phyloP scores from a whole-genome alignment of 257 asterid species.

The Scutellaria galericulata region DNA sequence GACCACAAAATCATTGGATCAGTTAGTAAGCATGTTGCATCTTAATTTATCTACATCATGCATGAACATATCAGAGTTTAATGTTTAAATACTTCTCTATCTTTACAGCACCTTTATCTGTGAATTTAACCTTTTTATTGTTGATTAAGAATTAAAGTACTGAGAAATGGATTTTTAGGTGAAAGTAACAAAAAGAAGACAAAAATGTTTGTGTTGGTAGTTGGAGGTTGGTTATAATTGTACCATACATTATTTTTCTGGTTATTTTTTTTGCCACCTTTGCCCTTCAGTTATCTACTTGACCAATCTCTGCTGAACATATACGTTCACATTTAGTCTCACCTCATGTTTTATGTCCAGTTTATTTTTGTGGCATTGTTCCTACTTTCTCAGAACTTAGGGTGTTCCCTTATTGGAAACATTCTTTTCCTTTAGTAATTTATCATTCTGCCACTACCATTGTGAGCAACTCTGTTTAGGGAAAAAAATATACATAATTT shows the following conservation, averaged over 20 bases:
- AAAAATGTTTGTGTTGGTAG: neutral
- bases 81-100: neutral
- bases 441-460: slow-evolving; percentile 13
- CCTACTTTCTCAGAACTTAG: slow-evolving; percentile 17
- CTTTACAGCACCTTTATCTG: neutral
- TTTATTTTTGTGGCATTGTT: slow-evolving; percentile 18
- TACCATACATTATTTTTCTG: neutral
- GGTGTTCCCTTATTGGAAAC: neutral
- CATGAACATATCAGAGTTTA: neutral
- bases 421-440: slow-evolving; percentile 20
- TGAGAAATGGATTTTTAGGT: slow-evolving; percentile 18
- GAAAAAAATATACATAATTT: slow-evolving; percentile 17
- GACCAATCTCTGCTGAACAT: slow-evolving; percentile 1
- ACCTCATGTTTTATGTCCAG: slow-evolving; percentile 19
- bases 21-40: too few relatives aligned
- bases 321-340: neutral
- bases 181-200: neutral
- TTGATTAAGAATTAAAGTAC: neutral
- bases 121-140: neutral
- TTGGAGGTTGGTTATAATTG: neutral
- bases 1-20: too few relatives aligned
- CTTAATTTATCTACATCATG: too few relatives aligned
- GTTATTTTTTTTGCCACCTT: neutral
- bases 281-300: slow-evolving; percentile 17
- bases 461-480: slow-evolving; percentile 30